Evolutionary conservation across 2,329 filamentous ascomycete species (phyloP).

Genomic region (Metarhizium sp.): DNA sequence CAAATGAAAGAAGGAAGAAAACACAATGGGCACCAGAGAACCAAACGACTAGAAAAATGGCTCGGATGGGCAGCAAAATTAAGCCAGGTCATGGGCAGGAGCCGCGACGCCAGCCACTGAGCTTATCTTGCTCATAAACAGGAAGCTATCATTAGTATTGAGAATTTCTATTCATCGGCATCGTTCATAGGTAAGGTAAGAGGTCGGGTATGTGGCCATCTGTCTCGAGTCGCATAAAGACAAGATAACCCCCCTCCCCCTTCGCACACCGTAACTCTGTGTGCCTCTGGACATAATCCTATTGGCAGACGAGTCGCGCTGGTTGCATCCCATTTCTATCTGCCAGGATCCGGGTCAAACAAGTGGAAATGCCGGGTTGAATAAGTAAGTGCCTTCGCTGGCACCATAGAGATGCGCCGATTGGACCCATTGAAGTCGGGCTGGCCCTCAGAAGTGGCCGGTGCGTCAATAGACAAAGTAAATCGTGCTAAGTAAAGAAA

Average conservation of each 20-base stretch:
- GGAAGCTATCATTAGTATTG: no score
- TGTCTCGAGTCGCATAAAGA: not conserved
- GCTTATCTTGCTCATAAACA: no score
- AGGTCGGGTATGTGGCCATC: not conserved
- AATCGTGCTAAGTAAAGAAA: not conserved
- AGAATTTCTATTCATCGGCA: no score
- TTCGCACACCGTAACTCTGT: conserved; percentile 4
- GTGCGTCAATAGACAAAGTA: not conserved
- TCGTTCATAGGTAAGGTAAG: not conserved
- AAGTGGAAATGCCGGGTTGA: not conserved
- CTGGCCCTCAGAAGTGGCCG: no score
- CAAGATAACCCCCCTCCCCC: not conserved
- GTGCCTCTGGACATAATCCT: not conserved
- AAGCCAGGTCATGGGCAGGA: no score
- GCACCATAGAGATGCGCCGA: not conserved
- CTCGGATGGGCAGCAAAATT: not conserved
- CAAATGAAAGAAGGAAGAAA: no score
- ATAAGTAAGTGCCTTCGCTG: not conserved
- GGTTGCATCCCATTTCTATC: conserved; percentile 1
- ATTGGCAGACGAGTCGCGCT: not conserved
- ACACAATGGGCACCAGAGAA: no score
- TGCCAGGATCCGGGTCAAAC: not conserved
- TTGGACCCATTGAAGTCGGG: not conserved
- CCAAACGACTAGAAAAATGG: not conserved
- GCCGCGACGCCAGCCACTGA: no score